Evolutionary conservation across 106 monocot genomes (phyloP).

Genomic region (Phalaenopsis aphrodite): DNA sequence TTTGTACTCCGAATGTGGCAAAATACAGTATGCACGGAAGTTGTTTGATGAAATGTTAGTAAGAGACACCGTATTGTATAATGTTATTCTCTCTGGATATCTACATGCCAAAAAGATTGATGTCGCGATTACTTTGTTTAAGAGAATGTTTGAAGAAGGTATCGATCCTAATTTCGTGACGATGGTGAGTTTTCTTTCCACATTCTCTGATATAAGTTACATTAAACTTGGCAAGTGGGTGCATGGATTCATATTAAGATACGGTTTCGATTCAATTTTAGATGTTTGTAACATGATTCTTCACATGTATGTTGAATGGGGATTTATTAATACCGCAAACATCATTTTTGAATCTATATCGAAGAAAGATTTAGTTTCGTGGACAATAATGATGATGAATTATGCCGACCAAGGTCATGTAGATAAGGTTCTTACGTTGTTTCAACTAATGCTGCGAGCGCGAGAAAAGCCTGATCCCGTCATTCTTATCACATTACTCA

Average conservation of each 20-base stretch:
- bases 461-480: conserved; percentile 40
- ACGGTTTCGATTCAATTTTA: conserved; percentile 18
- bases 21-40: conserved; percentile 20
- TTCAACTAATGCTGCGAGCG: conserved; percentile 30
- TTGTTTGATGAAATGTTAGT: conserved; percentile 32
- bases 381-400: conserved; percentile 58
- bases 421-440: conserved; percentile 35
- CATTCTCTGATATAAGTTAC: conserved; percentile 25
- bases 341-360: conserved; percentile 28
- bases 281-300: conserved; percentile 54
- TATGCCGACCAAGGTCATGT: conserved; percentile 38
- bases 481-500: conserved; percentile 30
- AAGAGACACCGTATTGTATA: conserved; percentile 43
- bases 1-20: conserved; percentile 27
- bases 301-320: conserved; percentile 49
- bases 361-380: conserved; percentile 51
- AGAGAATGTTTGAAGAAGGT: conserved; percentile 27
- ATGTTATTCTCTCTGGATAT: conserved; percentile 43
- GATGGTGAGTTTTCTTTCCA: conserved; percentile 36
- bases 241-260: conserved; percentile 36
- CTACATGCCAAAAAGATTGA: conserved; percentile 24
- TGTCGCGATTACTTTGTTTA: conserved; percentile 20
- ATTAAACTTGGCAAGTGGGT: conserved; percentile 28
- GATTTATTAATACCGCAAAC: conserved; percentile 21
- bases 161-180: conserved; percentile 36